These are phyloP conservation scores for Daldinia concentrica DNA, from an alignment of 495 filamentous ascomycete genomes.

Conservation along the genomic window DNA sequence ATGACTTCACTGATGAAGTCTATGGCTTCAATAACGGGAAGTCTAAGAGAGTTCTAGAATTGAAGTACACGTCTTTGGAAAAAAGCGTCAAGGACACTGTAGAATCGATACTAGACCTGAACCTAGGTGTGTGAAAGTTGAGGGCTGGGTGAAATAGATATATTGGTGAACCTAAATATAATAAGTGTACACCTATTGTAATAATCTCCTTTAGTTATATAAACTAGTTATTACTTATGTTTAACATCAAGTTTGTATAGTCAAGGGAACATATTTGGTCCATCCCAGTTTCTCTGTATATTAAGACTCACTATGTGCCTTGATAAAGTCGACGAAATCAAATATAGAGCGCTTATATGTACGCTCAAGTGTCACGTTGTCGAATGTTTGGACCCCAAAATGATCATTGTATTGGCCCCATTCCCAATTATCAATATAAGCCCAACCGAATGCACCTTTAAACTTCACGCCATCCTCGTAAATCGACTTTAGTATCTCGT, in stretches of 20 bases:
- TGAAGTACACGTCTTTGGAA: conserved; percentile 52
- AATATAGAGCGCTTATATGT: conserved; percentile 17
- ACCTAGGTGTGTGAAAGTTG: not conserved
- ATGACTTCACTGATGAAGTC: conserved; percentile 53
- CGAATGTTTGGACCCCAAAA: not conserved
- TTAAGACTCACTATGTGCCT: not conserved
- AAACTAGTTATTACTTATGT: not conserved
- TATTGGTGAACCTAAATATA: not conserved
- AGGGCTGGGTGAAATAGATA: not conserved
- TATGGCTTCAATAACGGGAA: conserved; percentile 52
- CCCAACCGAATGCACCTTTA: not conserved
- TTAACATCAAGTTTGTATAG: not conserved
- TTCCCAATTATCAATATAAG: not conserved
- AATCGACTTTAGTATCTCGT: not conserved
- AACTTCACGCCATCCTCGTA: not conserved
- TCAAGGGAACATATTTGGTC: not conserved
- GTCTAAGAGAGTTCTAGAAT: conserved; percentile 48
- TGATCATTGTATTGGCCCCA: not conserved
- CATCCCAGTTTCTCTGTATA: not conserved
- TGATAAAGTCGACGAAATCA: conserved; percentile 22
- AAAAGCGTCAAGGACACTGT: conserved; percentile 54
- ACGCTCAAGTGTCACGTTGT: not conserved
- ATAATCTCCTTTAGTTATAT: too few relatives aligned
- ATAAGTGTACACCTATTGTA: not conserved
- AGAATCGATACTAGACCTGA: conserved; percentile 39